Base-by-base conservation (phyloP, 2,329 filamentous ascomycete genomes). In the Aspergillus calidoustus region DNA sequence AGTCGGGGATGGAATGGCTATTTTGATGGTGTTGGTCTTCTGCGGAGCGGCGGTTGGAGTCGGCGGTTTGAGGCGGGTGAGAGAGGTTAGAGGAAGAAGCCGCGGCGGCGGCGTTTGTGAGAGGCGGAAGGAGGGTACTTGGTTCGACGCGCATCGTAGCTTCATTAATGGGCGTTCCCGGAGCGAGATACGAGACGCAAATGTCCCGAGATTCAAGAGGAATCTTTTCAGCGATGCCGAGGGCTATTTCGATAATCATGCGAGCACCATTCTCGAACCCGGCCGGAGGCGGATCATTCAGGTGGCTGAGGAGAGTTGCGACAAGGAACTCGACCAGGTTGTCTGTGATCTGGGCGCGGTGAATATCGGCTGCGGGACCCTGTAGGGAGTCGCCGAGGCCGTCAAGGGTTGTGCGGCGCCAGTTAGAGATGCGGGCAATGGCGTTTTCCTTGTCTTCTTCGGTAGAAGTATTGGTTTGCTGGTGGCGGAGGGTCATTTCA, bases 141-240 rank as follows among this genome's bases (percentile, higher is more conserved):
- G 81, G 79, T 74, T 98, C 95, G 4, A 92, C 80, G 71, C 96
- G 96, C 93, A 98, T 97, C 65, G 91, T 83, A 4, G 89, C 85
- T 2, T 87, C 81, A 63, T 89, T 83, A 60, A 98, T 83, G 47
- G 83, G 76, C 49, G 90, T 86, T 48, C 91, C 91, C 0, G 95
- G 94, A 60, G 89, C 80, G 56, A 93, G 93, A 74, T 97, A 97
- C 64, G 90, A 87, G 63, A 99, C 90, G 48, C 88, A 88, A 17
- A 99, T 91, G 72, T 98, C 95, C 66, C 95, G 87, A 68, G 92
- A 95, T 78, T 99, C 95, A 44, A 96, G 80, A 0, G 95, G 94
- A 50, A 98, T 80, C 74, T 97, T 96, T 61, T 89, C 86, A 0
- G 91, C 88, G 66, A 99, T 93, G 63, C 89, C 90, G 31, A 98